These are phyloP conservation scores for Malbranchea cinnamomea DNA, from an alignment of 2,329 filamentous ascomycete genomes.

Conservation along the genomic window DNA sequence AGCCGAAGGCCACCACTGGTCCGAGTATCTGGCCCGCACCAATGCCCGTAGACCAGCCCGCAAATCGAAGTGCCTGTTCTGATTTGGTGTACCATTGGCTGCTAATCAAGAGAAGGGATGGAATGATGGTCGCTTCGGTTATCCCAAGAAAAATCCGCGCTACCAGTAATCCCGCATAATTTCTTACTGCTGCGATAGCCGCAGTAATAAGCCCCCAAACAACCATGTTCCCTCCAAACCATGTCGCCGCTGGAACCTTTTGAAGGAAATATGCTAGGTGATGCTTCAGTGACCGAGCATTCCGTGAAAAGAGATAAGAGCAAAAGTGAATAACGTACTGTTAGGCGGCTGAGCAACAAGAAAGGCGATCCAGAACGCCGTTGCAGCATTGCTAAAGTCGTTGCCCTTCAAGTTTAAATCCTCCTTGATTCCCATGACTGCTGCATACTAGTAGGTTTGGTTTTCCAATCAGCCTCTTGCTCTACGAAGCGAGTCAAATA, in stretches of 20 bases:
- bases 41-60: constrained; percentile 42
- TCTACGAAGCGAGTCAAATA: too few relatives aligned
- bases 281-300: constrained; percentile 14
- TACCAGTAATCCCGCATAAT: constrained; percentile 17
- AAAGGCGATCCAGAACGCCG: constrained; percentile 48
- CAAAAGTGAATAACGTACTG: constrained; percentile 23
- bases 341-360: constrained; percentile 46
- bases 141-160: constrained; percentile 18
- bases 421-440: constrained; percentile 47
- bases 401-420: constrained; percentile 44
- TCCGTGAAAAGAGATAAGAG: background rate
- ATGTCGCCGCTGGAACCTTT: constrained; percentile 44
- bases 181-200: constrained; percentile 32
- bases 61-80: constrained; percentile 40
- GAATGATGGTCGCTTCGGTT: constrained; percentile 18
- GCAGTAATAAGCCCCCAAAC: constrained; percentile 44
- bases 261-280: constrained; percentile 43
- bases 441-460: constrained; percentile 44
- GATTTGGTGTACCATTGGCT: constrained; percentile 26
- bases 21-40: constrained; percentile 29
- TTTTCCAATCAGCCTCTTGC: too few relatives aligned
- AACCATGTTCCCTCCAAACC: constrained; percentile 43
- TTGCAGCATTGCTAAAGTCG: constrained; percentile 48
- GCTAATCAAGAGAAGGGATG: constrained; percentile 17
- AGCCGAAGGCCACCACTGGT: constrained; percentile 15